Evolutionary conservation across 176 grass and related monocot species (phyloP), one percentile per base, ranked within the genome.

Genomic region (Avena eriantha): DNA sequence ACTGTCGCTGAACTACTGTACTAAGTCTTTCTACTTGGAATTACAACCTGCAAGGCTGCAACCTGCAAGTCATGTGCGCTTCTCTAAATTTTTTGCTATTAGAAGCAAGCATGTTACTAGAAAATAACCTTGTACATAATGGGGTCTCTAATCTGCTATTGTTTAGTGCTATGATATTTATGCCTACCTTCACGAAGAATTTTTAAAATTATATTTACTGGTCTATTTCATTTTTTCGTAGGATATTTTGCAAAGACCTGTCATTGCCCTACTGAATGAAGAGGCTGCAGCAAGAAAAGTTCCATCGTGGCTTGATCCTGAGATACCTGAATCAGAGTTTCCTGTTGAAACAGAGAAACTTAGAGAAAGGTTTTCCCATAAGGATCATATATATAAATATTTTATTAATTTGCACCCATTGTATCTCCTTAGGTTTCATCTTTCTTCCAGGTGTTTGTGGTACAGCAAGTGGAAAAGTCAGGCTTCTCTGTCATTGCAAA

Each of bases 301-400:
- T 88, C 92, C 88, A 29, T 74, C 78, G 76, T 98, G 96, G 96
- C 93, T 98, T 86, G 93, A 98, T 89, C 86, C 80, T 77, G 88
- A 92, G 79, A 69, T 55, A 49, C 70, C 91, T 50, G 90, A 95
- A 57, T 85, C 89, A 77, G 73, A 93, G 50, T 91, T 94, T 92
- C 93, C 93, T 67, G 41, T 98, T 71, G 90, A 92, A 85, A 73
- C 84, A 70, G 79, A 85, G 67, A 86, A 90, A 55, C 82, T 95
- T 58, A 77, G 85, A 55, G 82, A 92, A 86, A 95, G 96, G 96
- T 95, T 39, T 56, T 85, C 50, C 67, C 51, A 54, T 71, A 24
- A 77, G 21, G n/a, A 57, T 1, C 43, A 82, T 80, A 82, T 80
- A 82, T 80, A 82, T 77, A 31, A 34, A 50, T 73, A 74, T 84